Percentiles rank a stretch among this genome's conserved stretches.
phyloP scores from a whole-genome alignment of 768 basidiomycete genomes.

The Holtermanniella nyarrowii region DNA sequence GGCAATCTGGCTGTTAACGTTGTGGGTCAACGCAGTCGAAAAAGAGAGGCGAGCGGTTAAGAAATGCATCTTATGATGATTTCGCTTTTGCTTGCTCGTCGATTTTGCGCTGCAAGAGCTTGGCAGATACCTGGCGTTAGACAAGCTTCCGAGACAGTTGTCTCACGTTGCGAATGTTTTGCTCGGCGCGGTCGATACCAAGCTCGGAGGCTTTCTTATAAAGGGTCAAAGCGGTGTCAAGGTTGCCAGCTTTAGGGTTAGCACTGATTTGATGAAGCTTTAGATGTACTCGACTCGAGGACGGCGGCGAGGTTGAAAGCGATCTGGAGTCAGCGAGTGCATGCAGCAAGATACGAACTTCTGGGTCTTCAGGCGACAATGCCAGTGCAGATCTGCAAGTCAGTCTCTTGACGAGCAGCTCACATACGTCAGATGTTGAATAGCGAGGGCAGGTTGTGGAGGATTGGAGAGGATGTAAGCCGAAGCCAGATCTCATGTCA shows the following conservation, averaged over 20 bases:
- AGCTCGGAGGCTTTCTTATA: constrained; percentile 38
- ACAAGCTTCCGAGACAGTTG: neutral
- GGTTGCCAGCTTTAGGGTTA: constrained; percentile 25
- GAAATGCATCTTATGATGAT: neutral
- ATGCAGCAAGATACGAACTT: constrained; percentile 18
- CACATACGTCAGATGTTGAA: constrained; percentile 38
- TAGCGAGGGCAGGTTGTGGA: constrained; percentile 40
- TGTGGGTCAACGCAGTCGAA: too few species aligned
- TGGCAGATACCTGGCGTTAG: neutral
- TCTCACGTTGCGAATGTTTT: constrained; percentile 39
- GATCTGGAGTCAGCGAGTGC: constrained; percentile 15
- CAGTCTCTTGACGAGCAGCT: neutral
- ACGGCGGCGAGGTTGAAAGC: constrained; percentile 40
- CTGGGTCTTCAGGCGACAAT: constrained; percentile 36
- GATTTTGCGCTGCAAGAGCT: neutral
- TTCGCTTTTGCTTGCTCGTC: neutral
- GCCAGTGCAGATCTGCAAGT: constrained; percentile 25
- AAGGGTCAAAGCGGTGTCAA: constrained; percentile 38
- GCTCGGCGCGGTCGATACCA: constrained; percentile 39
- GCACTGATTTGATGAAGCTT: neutral
- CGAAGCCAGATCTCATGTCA: constrained; percentile 36
- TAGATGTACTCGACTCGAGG: constrained; percentile 34
- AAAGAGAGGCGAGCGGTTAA: too few species aligned
- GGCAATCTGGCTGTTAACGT: neutral
- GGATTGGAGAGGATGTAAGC: constrained; percentile 41